Evolutionary conservation across 129 eudicot genomes (phyloP), one percentile per base, ranked within the genome.

Genomic region (Flaveria ramosissima): DNA sequence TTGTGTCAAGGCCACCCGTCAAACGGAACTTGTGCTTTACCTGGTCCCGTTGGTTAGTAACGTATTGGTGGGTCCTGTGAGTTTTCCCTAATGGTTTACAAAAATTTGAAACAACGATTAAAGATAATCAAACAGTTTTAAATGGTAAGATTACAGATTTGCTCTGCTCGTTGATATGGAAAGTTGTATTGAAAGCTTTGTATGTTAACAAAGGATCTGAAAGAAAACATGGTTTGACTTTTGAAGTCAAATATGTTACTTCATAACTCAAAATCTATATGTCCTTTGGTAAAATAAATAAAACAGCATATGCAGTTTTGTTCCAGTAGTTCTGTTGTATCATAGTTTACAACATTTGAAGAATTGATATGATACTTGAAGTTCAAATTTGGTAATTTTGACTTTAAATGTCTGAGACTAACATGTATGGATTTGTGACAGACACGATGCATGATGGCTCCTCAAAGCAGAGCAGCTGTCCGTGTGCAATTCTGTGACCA

Each of bases 361-460:
- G 26, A 36, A 16, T 39, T n/a, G 5, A 51, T 17, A 51, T 51
- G 64, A 66, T 64, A 68, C 24, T 55, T 53, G 60, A 68, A 68
- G 59, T 26, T 23, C 19, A 53, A 68, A 53, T 3, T 13, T 71
- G 20, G n/a, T 78, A 10, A 26, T 41, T 50, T 72, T 79, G 60
- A 79, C 42, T 11, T 61, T 7, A n/a, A n/a, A 73, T 11, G 61
- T 65, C 52, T 24, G 48, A 65, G 51, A 73, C 20, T 65, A 63
- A 45, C 71, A 20, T 65, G 27, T 45, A 12, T 56, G 41, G 7
- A 70, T 46, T 69, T 68, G 6, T 74, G 39, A 70, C 92, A 89
- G 96, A 80, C 14, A 85, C 80, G 69, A 55, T 77, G 82, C 88
- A 85, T 76, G 95, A 86, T 53, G 88, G 72, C 70, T 74, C 83